Conservation (phyloP, 495 filamentous ascomycete genomes). For the Evansstolkia leycettana region DNA sequence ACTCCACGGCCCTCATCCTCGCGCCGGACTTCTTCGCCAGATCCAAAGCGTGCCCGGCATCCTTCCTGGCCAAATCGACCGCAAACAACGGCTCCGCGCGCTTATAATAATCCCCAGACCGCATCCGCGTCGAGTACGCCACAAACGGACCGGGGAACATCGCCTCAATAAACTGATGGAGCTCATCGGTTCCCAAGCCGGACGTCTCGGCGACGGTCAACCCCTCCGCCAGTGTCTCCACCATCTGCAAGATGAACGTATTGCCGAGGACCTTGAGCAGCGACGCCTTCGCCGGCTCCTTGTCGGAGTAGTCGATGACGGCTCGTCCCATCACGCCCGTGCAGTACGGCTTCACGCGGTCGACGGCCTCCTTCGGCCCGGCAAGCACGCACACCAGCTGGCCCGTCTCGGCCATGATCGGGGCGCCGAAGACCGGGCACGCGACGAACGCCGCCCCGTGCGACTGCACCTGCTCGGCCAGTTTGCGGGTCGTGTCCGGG, state of each 20-base stretch:
- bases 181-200: conserved; percentile 56
- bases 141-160: conserved; percentile 46
- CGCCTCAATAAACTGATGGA: conserved; percentile 54
- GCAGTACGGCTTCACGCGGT: conserved; percentile 58
- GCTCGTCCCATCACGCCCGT: conserved; percentile 63
- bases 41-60: conserved; percentile 60
- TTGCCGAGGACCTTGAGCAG: conserved; percentile 78
- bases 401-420: conserved; percentile 65
- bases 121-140: conserved; percentile 64
- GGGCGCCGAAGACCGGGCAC: conserved; percentile 73
- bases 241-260: conserved; percentile 73
- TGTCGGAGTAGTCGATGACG: conserved; percentile 42
- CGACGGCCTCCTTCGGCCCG: conserved; percentile 47
- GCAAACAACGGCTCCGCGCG: conserved; percentile 68
- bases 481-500: conserved; percentile 60
- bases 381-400: conserved; percentile 67
- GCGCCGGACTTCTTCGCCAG: conserved; percentile 52
- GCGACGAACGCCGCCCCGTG: conserved; percentile 64
- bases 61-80: conserved; percentile 81
- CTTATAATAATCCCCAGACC: conserved; percentile 59
- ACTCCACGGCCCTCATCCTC: conserved; percentile 50
- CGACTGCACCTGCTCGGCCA: conserved; percentile 40
- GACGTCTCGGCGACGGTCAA: conserved; percentile 69
- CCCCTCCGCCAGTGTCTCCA: conserved; percentile 66
- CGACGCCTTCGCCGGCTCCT: conserved; percentile 27